These are phyloP conservation scores for Tagetes patula DNA, from an alignment of 129 eudicot species.

Conservation along the genomic window DNA sequence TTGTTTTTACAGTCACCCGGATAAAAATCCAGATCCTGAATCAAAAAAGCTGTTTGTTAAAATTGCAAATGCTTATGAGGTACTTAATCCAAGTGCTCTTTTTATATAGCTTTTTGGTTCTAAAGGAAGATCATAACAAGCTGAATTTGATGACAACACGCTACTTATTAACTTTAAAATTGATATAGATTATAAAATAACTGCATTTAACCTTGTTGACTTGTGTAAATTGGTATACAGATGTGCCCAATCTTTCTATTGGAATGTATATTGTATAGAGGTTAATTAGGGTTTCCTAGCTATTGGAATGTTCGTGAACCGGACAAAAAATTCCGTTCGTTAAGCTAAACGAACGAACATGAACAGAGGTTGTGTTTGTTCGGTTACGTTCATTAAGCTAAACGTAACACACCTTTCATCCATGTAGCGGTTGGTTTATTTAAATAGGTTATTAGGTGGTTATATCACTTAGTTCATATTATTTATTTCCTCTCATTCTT, in stretches of 20 bases:
- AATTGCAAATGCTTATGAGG: slow-evolving; percentile 97
- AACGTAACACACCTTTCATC: no score
- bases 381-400: no score
- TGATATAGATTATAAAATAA: neutral
- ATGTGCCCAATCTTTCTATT: slow-evolving; percentile 1
- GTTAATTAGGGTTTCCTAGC: no score
- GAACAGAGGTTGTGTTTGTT: no score
- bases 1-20: slow-evolving; percentile 71
- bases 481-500: no score
- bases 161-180: slow-evolving; percentile 6
- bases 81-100: slow-evolving; percentile 21
- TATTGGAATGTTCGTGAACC: no score
- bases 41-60: slow-evolving; percentile 85
- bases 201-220: slow-evolving; percentile 14
- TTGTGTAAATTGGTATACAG: neutral
- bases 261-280: neutral
- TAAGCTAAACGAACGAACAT: no score
- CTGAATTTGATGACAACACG: slow-evolving; percentile 11
- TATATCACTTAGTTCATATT: no score
- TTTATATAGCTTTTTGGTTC: slow-evolving; percentile 2
- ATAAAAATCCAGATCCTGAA: slow-evolving; percentile 95
- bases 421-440: no score
- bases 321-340: no score
- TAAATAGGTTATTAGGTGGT: no score
- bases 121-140: neutral